phyloP scores from a whole-genome alignment of 1,139 yeast species.

The Yamadazyma diospyri region DNA sequence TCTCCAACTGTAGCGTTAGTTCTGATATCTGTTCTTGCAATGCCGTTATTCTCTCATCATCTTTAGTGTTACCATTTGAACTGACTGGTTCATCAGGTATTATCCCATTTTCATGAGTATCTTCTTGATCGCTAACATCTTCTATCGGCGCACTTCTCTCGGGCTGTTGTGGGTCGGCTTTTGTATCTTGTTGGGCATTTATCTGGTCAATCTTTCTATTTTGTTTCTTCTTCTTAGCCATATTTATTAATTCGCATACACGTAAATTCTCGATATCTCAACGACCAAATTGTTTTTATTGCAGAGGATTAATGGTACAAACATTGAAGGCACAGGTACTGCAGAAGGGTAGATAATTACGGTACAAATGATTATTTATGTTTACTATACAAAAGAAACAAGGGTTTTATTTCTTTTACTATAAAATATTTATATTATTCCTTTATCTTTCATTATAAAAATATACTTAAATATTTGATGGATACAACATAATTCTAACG shows the following conservation, averaged over 20 bases:
- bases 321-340: too few species aligned
- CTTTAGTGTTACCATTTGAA: background rate
- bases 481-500: constrained; percentile 99
- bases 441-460: constrained; percentile 3
- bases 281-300: too few species aligned
- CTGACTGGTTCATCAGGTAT: background rate
- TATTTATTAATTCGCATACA: constrained; percentile 9
- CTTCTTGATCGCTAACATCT: constrained; percentile 3
- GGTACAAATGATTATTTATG: constrained; percentile 9
- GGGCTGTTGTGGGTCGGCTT: background rate
- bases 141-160: constrained; percentile 1
- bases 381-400: constrained; percentile 10
- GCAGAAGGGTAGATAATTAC: too few species aligned
- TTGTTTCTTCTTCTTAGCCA: constrained; percentile 32
- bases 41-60: background rate
- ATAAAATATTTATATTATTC: constrained; percentile 9
- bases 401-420: constrained; percentile 6
- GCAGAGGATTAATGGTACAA: too few species aligned
- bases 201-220: too few species aligned
- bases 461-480: constrained; percentile 90
- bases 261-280: constrained; percentile 1
- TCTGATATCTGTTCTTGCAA: constrained; percentile 6
- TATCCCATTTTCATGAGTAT: background rate
- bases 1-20: background rate
- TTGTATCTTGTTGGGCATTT: background rate